Percentiles rank a stretch among this genome's conserved stretches.
phyloP scores from a whole-genome alignment of 805 yeast genomes.

The Ogataea parapolymorpha region DNA sequence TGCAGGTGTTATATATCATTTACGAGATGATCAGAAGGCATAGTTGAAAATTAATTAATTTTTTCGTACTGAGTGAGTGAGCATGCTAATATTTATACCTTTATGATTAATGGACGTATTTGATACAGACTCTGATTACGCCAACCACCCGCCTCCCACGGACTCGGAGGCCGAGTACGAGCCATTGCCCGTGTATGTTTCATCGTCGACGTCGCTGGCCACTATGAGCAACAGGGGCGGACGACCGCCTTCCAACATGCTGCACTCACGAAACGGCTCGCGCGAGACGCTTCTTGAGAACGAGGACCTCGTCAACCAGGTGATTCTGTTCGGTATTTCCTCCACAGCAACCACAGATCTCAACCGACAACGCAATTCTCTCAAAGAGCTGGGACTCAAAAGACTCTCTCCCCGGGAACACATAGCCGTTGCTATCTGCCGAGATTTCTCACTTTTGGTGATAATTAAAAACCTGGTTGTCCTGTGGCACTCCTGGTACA shows the following conservation, averaged over 20 bases:
- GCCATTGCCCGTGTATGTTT: slow-evolving; percentile 15
- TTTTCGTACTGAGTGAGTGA: not conserved
- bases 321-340: slow-evolving; percentile 23
- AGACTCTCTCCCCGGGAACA: slow-evolving; percentile 75
- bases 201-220: slow-evolving; percentile 18
- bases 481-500: slow-evolving; percentile 29
- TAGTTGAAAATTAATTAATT: slow-evolving; percentile 5
- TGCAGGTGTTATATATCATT: slow-evolving; percentile 14
- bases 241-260: not conserved
- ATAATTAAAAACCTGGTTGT: slow-evolving; percentile 27
- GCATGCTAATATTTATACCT: not conserved
- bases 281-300: slow-evolving; percentile 11
- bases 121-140: slow-evolving; percentile 32
- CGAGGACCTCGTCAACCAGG: slow-evolving; percentile 18
- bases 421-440: slow-evolving; percentile 67
- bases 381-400: slow-evolving; percentile 64
- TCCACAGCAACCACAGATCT: slow-evolving; percentile 30
- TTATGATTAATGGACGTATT: slow-evolving; percentile 5
- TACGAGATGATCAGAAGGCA: slow-evolving; percentile 18
- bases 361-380: slow-evolving; percentile 28
- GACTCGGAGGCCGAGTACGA: slow-evolving; percentile 29
- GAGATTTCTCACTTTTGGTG: slow-evolving; percentile 62
- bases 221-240: slow-evolving; percentile 8
- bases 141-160: slow-evolving; percentile 41
- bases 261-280: slow-evolving; percentile 8